These are phyloP conservation scores for Inonotus hispidus DNA, from an alignment of 1,284 basidiomycete genomes.

Conservation along the genomic window DNA sequence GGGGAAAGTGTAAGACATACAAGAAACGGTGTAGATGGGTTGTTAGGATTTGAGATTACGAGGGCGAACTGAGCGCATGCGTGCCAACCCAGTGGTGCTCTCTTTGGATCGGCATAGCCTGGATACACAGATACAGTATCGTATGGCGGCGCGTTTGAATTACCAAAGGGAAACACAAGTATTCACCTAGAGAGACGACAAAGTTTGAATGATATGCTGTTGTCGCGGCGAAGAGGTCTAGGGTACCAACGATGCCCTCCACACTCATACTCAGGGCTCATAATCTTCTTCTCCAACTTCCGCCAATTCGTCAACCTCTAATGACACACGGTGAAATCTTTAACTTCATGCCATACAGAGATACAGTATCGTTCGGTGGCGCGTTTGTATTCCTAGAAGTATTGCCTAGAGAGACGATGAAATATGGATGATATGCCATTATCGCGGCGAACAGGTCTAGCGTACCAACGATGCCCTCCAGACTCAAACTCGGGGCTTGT, in stretches of 20 bases:
- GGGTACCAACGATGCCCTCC: constrained; percentile 94
- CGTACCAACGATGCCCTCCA: constrained; percentile 96
- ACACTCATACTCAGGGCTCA: constrained; percentile 93
- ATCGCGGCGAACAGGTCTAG: constrained; percentile 21
- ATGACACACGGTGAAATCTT: constrained; percentile 86
- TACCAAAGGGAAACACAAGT: constrained; percentile 98
- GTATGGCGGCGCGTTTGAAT: constrained; percentile 98
- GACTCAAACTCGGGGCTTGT: constrained; percentile 95
- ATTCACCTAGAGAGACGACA: constrained; percentile 72
- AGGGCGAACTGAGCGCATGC: constrained; percentile 99
- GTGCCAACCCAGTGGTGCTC: constrained; percentile 98
- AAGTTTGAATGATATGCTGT: constrained; percentile 14
- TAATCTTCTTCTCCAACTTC: constrained; percentile 91
- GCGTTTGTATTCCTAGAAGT: constrained; percentile 99
- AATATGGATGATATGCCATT: constrained; percentile 11
- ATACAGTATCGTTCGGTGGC: constrained; percentile 98
- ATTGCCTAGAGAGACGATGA: constrained; percentile 56
- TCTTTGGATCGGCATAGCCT: constrained; percentile 98
- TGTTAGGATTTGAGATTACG: constrained; percentile 93
- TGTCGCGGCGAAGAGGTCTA: neutral
- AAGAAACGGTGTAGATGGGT: constrained; percentile 96
- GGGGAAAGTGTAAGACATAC: constrained; percentile 46
- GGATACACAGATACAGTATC: constrained; percentile 99
- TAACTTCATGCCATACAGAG: constrained; percentile 95
- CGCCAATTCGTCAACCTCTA: constrained; percentile 88